Conservation (phyloP, 2,329 filamentous ascomycete species). For the Bimuria novae-zelandiae region DNA sequence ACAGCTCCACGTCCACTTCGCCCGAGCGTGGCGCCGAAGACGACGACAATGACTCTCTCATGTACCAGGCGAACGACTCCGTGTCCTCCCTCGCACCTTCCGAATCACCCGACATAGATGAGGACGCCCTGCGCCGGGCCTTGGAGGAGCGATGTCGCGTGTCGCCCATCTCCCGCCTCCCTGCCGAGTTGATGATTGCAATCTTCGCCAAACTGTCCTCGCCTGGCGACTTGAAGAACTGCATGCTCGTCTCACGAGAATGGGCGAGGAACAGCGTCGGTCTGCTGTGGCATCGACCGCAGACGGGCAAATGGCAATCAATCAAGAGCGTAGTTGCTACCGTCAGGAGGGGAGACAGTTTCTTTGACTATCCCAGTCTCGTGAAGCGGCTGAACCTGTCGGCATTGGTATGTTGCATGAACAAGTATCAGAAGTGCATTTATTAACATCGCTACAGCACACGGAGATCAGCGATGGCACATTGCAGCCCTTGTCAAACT, state of each 20-base stretch:
- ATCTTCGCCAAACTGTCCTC: slow-evolving; percentile 84
- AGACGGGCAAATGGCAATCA: slow-evolving; percentile 84
- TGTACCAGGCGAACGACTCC: slow-evolving; percentile 81
- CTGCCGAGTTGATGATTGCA: slow-evolving; percentile 91
- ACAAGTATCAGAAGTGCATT: not conserved
- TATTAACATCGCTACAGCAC: slow-evolving; percentile 42
- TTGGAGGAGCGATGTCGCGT: slow-evolving; percentile 69
- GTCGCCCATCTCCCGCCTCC: slow-evolving; percentile 82
- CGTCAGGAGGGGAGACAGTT: slow-evolving; percentile 71
- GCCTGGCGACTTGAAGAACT: slow-evolving; percentile 77
- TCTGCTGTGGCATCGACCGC: slow-evolving; percentile 90
- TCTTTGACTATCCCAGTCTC: slow-evolving; percentile 87
- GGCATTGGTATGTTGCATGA: slow-evolving; percentile 54
- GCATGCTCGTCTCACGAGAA: slow-evolving; percentile 90
- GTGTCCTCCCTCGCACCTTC: slow-evolving; percentile 86
- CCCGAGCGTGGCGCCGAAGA: slow-evolving; percentile 73
- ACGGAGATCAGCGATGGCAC: slow-evolving; percentile 86
- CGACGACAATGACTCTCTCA: slow-evolving; percentile 93
- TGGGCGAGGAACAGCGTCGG: slow-evolving; percentile 95
- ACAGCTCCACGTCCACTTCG: slow-evolving; percentile 72
- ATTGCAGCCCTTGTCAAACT: slow-evolving; percentile 77
- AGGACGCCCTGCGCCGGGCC: slow-evolving; percentile 63
- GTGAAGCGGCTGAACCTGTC: slow-evolving; percentile 92
- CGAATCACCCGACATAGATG: slow-evolving; percentile 74
- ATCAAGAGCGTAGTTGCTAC: slow-evolving; percentile 81